Percentiles rank a stretch among this genome's conserved stretches.
phyloP scores from a whole-genome alignment of 495 filamentous ascomycete genomes.

The Poronia punctata region DNA sequence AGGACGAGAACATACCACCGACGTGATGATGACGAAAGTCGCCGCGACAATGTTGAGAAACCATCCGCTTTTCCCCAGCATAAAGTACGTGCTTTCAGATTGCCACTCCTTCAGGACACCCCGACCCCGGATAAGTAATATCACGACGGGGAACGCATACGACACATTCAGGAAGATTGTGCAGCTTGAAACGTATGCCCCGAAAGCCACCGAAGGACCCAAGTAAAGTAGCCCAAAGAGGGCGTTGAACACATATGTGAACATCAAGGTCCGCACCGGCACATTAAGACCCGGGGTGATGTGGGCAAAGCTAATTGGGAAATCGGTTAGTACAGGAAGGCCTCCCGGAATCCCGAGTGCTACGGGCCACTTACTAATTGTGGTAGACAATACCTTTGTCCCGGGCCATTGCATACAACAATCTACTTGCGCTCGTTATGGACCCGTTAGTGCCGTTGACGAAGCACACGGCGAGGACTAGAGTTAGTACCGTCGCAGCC shows the following conservation, averaged over 20 bases:
- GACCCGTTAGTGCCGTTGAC: slow-evolving; percentile 31
- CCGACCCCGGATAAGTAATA: slow-evolving; percentile 24
- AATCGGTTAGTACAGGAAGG: not conserved
- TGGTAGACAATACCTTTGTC: slow-evolving; percentile 47
- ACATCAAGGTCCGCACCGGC: slow-evolving; percentile 25
- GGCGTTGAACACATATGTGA: slow-evolving; percentile 28
- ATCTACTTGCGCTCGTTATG: slow-evolving; percentile 46
- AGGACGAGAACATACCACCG: slow-evolving; percentile 22
- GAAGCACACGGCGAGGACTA: slow-evolving; percentile 30
- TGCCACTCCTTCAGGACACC: slow-evolving; percentile 14
- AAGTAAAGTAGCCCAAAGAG: slow-evolving; percentile 30
- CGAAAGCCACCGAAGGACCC: slow-evolving; percentile 27
- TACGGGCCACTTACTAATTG: slow-evolving; percentile 20
- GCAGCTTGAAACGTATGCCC: slow-evolving; percentile 26
- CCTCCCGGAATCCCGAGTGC: not conserved
- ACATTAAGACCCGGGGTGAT: slow-evolving; percentile 22
- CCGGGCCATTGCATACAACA: slow-evolving; percentile 52
- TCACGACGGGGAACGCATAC: slow-evolving; percentile 26
- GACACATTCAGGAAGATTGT: slow-evolving; percentile 31
- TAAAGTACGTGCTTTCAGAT: slow-evolving; percentile 15
- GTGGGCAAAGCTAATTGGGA: slow-evolving; percentile 19
- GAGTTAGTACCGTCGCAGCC: slow-evolving; percentile 25
- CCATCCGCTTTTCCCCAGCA: slow-evolving; percentile 18
- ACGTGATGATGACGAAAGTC: slow-evolving; percentile 26
- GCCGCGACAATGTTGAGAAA: slow-evolving; percentile 19